A percentile compares a stretch with the other conserved stretches of the same genome.
phyloP scores from a whole-genome alignment of 768 basidiomycete genomes.

The Naganishia friedmannii region DNA sequence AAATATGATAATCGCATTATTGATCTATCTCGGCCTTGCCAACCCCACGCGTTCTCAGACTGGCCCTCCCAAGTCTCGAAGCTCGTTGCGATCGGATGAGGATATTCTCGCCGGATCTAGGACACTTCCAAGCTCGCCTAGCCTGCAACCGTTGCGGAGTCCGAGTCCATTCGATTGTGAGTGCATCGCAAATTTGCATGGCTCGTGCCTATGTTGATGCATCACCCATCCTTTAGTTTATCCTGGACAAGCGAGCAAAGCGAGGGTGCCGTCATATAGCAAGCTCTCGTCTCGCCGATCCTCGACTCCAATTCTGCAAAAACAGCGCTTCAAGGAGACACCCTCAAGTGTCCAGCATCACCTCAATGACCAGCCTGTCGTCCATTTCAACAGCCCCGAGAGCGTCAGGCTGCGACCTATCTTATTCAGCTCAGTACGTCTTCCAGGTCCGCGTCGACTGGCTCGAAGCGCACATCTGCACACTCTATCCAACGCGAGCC shows the following conservation, averaged over 20 bases:
- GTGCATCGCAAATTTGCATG: neutral
- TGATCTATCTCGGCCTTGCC: neutral
- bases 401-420: neutral
- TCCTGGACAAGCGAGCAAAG: neutral
- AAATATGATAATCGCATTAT: conserved; percentile 69
- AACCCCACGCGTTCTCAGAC: neutral
- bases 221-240: neutral
- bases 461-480: conserved; percentile 48
- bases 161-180: conserved; percentile 5
- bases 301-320: conserved; percentile 1
- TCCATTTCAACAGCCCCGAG: neutral
- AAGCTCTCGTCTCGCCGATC: conserved; percentile 7
- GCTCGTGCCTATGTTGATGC: neutral
- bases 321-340: neutral
- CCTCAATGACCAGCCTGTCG: neutral
- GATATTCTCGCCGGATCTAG: too few species aligned
- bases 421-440: neutral
- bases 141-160: neutral
- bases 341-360: neutral
- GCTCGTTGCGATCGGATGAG: neutral
- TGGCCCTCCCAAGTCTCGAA: neutral
- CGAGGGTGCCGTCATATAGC: neutral
- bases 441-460: conserved; percentile 21
- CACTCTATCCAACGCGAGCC: conserved; percentile 26
- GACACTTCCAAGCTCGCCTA: neutral